Evolutionary conservation across 495 filamentous ascomycete species (phyloP), one percentile per base, ranked within the genome.

Genomic region (Neurospora pannonica): DNA sequence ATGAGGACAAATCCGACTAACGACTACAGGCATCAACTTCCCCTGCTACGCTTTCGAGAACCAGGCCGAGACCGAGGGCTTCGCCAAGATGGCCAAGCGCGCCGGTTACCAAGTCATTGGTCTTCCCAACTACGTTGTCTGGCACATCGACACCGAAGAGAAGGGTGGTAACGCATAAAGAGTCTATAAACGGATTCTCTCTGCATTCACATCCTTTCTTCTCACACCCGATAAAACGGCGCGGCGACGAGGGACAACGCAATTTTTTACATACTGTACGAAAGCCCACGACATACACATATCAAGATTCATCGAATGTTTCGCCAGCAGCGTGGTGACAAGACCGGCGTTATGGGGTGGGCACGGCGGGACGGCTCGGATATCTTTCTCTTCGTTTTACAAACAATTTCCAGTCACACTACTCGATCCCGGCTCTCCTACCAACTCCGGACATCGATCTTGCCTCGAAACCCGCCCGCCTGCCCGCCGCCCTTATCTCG

Each of bases 121-220:
- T 40, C 86, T 99, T 71, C 97, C 96, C 73, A 99, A 99, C 83
- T 99, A 99, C 81, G 90, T 99, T 67, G 94, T 99, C 69, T 99
- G 96, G 96, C 96, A 99, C 82, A 94, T 98, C 77, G 96, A 99
- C 81, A 99, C 96, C n/a, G 90, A 97, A 54, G 96, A 98, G 86
- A 98, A 98, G 87, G 89, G 90, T 13, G 96, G 95, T 4, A 98
- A 99, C 80, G 79, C 82, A 72, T 88, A 84, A 71, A 77, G 10
- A 46, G 11, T 43, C 21, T 34, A 21, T 69, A 42, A 62, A 42
- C 40, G 60, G 28, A 37, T 72, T 75, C 40, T 71, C 54, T 72
- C 39, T 48, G 38, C 39, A 17, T 54, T 67, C 15, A 42, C 31
- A 67, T 46, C 62, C 34, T 69, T 10, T 72, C 60, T 70, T 70